Percentiles rank a stretch among this genome's conserved stretches.
Conservation (phyloP, 2,329 filamentous ascomycete genomes). For the Rhinocladiella mackenziei region DNA sequence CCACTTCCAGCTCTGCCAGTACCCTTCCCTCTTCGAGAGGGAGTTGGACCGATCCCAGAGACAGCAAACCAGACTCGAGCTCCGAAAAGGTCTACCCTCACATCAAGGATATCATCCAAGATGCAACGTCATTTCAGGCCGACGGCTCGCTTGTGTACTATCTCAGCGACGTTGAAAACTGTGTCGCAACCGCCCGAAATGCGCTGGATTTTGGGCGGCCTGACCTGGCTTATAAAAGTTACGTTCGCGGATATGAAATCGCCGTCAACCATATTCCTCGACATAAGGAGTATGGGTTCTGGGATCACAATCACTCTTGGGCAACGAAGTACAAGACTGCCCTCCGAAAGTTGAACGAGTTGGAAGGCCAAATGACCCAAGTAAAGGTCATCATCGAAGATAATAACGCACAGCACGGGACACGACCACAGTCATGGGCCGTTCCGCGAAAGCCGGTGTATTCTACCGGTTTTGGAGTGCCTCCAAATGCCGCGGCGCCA, state of each 20-base stretch:
- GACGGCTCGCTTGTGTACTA: conserved; percentile 27
- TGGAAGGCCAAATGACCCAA: conserved; percentile 47
- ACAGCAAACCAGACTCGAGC: conserved; percentile 12
- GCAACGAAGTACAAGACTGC: conserved; percentile 49
- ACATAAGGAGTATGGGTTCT: conserved; percentile 68
- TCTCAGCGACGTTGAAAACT: conserved; percentile 37
- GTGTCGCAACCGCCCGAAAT: conserved; percentile 35
- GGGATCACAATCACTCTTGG: conserved; percentile 50
- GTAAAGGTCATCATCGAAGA: conserved; percentile 60
- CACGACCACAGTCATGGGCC: conserved; percentile 39
- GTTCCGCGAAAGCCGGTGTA: conserved; percentile 20
- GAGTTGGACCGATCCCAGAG: conserved; percentile 27
- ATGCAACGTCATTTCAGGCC: conserved; percentile 39
- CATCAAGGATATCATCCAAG: conserved; percentile 43
- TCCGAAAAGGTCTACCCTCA: conserved; percentile 36
- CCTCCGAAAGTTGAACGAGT: conserved; percentile 27
- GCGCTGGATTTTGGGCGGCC: conserved; percentile 58
- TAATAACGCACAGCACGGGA: conserved; percentile 61
- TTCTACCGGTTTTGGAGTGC: conserved; percentile 20
- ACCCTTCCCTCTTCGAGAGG: conserved; percentile 9
- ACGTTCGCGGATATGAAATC: conserved; percentile 75
- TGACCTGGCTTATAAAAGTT: conserved; percentile 77
- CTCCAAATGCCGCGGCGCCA: conserved; percentile 4
- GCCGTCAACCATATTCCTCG: conserved; percentile 70
- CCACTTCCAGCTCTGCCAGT: conserved; percentile 13